phyloP scores from a whole-genome alignment of 2,329 filamentous ascomycete genomes.

The Ophiostoma perfectum region DNA sequence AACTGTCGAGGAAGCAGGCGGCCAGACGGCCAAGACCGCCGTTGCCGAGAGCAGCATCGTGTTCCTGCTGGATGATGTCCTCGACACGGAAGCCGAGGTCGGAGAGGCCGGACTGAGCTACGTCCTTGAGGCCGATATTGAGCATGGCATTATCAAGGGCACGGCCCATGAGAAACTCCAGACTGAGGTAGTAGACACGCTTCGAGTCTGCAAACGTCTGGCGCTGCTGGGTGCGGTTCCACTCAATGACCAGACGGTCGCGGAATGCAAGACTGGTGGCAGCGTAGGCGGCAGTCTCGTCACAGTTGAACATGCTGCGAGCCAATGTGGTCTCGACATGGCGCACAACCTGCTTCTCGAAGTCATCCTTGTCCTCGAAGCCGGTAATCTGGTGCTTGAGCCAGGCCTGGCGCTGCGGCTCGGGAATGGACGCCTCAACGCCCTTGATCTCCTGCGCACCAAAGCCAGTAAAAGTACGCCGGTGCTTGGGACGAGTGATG shows the following conservation, averaged over 20 bases:
- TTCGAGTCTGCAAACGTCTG: conserved; percentile 89
- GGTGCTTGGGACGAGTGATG: conserved; percentile 86
- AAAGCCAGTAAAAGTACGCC: conserved; percentile 92
- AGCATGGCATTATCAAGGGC: conserved; percentile 98
- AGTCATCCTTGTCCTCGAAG: conserved; percentile 76
- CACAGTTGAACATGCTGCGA: conserved; percentile 95
- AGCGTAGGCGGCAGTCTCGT: conserved; percentile 87
- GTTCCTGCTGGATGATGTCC: conserved; percentile 89
- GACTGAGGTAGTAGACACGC: conserved; percentile 91
- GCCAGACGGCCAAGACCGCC: conserved; percentile 91
- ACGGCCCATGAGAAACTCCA: conserved; percentile 96
- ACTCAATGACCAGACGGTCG: conserved; percentile 86
- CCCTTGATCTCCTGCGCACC: conserved; percentile 86
- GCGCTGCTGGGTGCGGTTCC: conserved; percentile 96
- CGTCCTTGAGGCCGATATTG: conserved; percentile 82
- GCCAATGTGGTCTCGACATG: conserved; percentile 96
- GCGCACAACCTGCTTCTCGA: conserved; percentile 79
- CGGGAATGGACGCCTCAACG: conserved; percentile 85
- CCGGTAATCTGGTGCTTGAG: conserved; percentile 56
- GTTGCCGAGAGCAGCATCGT: conserved; percentile 93
- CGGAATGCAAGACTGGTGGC: conserved; percentile 88
- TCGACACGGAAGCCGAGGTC: conserved; percentile 97
- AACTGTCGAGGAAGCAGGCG: conserved; percentile 92
- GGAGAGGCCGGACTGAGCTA: conserved; percentile 73
- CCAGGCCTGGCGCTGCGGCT: conserved; percentile 79